phyloP scores from a whole-genome alignment of 768 basidiomycete genomes.

The Paxillus involutus region DNA sequence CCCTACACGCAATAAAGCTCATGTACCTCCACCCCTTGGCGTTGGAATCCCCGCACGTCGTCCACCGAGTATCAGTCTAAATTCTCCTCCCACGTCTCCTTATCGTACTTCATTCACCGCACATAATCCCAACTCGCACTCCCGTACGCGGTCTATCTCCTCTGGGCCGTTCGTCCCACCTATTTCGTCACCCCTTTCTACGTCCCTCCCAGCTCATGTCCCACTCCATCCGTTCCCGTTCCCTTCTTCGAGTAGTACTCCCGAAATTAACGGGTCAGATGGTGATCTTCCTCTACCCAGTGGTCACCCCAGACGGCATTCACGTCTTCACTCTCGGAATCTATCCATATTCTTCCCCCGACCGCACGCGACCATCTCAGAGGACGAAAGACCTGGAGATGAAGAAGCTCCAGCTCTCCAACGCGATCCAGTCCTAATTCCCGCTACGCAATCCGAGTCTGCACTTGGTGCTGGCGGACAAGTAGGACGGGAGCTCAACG shows the following conservation, averaged over 20 bases:
- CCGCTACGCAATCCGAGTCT: slow-evolving; percentile 38
- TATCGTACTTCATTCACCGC: slow-evolving; percentile 26
- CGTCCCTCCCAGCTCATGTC: slow-evolving; percentile 27
- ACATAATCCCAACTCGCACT: slow-evolving; percentile 12
- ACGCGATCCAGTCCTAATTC: slow-evolving; percentile 43
- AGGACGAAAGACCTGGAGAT: slow-evolving; percentile 55
- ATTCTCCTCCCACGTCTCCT: slow-evolving; percentile 32
- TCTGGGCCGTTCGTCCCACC: slow-evolving; percentile 28
- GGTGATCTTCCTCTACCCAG: neutral
- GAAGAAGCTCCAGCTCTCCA: slow-evolving; percentile 47
- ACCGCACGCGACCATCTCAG: slow-evolving; percentile 60
- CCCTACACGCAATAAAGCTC: slow-evolving; percentile 18
- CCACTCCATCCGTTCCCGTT: slow-evolving; percentile 21
- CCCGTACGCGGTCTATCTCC: slow-evolving; percentile 34
- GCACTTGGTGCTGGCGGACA: slow-evolving; percentile 17
- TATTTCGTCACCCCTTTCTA: slow-evolving; percentile 27
- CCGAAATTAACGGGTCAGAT: slow-evolving; percentile 21
- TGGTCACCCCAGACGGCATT: slow-evolving; percentile 48
- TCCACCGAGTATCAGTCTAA: slow-evolving; percentile 19
- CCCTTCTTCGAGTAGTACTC: slow-evolving; percentile 17
- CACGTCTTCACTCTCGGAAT: slow-evolving; percentile 86
- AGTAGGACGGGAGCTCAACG: slow-evolving; percentile 43
- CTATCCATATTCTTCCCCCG: slow-evolving; percentile 90
- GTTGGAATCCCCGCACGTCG: slow-evolving; percentile 28
- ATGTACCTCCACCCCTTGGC: slow-evolving; percentile 21